Percentiles rank a stretch among this genome's conserved stretches.
phyloP scores from a whole-genome alignment of 208 protist genomes.

The Polymyxa betae region DNA sequence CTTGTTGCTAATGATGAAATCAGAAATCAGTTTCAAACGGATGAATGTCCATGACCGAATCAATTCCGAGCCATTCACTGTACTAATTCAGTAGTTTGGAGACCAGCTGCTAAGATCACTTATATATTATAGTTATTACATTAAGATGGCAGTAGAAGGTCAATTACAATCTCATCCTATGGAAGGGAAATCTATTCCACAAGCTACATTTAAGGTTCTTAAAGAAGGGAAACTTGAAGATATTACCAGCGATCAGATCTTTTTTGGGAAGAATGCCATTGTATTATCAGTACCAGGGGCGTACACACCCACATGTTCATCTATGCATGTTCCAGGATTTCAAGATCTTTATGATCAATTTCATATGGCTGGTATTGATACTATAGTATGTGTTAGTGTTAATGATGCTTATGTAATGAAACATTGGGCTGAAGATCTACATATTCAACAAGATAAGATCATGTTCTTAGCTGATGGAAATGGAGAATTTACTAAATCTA shows the following conservation, averaged over 20 bases:
- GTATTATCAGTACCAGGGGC: conserved; percentile 55
- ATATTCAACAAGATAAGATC: not conserved
- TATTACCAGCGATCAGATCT: not conserved
- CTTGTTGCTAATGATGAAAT: too few species aligned
- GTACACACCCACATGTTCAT: conserved; percentile 53
- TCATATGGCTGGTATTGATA: not conserved
- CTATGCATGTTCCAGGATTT: conserved; percentile 33
- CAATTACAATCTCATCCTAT: too few species aligned
- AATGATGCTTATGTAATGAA: conserved; percentile 57
- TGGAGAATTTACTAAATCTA: conserved; percentile 8
- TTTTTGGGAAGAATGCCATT: not conserved
- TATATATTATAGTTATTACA: too few species aligned
- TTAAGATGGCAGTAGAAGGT: too few species aligned
- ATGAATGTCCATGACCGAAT: too few species aligned
- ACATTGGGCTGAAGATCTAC: not conserved
- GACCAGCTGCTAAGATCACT: too few species aligned
- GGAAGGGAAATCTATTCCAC: conserved; percentile 7
- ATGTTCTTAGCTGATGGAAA: conserved; percentile 20
- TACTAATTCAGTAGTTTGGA: too few species aligned
- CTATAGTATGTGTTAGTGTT: conserved; percentile 50
- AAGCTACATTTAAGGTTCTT: not conserved
- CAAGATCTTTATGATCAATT: not conserved
- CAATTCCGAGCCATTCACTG: too few species aligned
- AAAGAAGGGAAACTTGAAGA: not conserved
- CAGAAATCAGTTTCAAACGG: too few species aligned